Conservation (phyloP, 2,329 filamentous ascomycete genomes). For the Epichloe coenophiala region DNA sequence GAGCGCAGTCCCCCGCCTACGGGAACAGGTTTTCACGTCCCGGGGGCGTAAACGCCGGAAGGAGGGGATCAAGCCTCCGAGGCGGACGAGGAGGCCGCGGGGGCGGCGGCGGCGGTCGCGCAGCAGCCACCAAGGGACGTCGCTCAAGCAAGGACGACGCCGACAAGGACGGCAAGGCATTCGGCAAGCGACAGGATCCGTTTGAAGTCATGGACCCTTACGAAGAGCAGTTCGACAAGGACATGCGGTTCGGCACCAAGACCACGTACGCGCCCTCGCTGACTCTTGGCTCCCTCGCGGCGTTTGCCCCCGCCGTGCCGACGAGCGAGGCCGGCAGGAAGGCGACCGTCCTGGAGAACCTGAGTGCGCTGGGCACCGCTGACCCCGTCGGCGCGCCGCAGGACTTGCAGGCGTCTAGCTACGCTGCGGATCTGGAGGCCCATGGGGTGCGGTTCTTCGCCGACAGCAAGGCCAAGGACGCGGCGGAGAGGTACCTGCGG, state of each 20-base stretch:
- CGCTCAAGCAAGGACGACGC: slow-evolving; percentile 13
- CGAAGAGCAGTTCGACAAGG: slow-evolving; percentile 21
- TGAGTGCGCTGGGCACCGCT: slow-evolving; percentile 22
- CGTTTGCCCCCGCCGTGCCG: slow-evolving; percentile 18
- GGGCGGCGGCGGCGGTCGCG: slow-evolving; percentile 6
- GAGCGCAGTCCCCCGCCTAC: slow-evolving; percentile 2
- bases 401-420: slow-evolving; percentile 15
- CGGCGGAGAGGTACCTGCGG: slow-evolving; percentile 18
- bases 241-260: slow-evolving; percentile 21
- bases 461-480: slow-evolving; percentile 14
- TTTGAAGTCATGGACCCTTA: slow-evolving; percentile 17
- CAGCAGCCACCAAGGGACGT: slow-evolving; percentile 9
- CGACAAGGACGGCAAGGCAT: slow-evolving; percentile 9
- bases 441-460: slow-evolving; percentile 20
- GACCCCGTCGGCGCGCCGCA: slow-evolving; percentile 20
- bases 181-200: slow-evolving; percentile 11
- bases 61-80: slow-evolving; percentile 1
- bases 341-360: slow-evolving; percentile 22
- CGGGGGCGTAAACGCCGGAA: slow-evolving; percentile 2
- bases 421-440: slow-evolving; percentile 18
- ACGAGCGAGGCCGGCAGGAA: slow-evolving; percentile 14
- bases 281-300: slow-evolving; percentile 17
- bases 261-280: slow-evolving; percentile 21
- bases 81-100: slow-evolving; percentile 10
- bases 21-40: slow-evolving; percentile 10